phyloP scores from a whole-genome alignment of 345 rosid species.

The Excoecaria cochinchinensis region DNA sequence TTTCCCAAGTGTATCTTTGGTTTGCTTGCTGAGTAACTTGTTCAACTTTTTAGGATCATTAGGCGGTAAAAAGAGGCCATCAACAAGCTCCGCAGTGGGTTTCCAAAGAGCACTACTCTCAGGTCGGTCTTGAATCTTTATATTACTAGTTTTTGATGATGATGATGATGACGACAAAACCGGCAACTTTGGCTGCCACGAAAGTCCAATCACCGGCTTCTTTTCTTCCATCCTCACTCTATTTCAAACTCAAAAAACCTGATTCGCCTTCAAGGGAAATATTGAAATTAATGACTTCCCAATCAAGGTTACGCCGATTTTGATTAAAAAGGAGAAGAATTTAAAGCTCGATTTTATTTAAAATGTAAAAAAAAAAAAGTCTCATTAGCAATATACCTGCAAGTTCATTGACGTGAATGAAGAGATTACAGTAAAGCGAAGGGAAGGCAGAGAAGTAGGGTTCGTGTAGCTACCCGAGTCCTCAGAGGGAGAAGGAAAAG shows the following conservation, averaged over 20 bases:
- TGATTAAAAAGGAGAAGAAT: no score
- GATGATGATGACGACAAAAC: conserved; percentile 27
- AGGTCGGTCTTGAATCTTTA: conserved; percentile 16
- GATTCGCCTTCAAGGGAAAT: no score
- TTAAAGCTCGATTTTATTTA: no score
- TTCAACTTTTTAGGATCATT: conserved; percentile 65
- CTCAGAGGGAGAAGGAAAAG: no score
- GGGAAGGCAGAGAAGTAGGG: no score
- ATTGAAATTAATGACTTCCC: no score
- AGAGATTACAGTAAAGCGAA: no score
- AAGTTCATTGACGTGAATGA: no score
- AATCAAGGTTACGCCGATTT: no score
- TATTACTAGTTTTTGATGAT: conserved; percentile 5
- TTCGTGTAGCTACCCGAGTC: no score
- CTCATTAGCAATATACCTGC: no score
- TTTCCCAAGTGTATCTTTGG: conserved; percentile 69
- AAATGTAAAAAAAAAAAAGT: no score
- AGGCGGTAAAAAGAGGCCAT: conserved; percentile 81
- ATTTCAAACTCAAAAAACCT: neutral
- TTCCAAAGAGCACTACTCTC: conserved; percentile 56
- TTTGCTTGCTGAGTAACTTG: conserved; percentile 60
- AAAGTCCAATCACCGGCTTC: conserved; percentile 73
- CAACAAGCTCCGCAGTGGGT: conserved; percentile 57
- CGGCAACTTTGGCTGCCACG: conserved; percentile 81
- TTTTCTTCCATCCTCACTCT: conserved; percentile 41